Percentiles rank a stretch among this genome's conserved stretches.
Conservation (phyloP, 306 rosid genomes). For the Dicorynia guianensis region DNA sequence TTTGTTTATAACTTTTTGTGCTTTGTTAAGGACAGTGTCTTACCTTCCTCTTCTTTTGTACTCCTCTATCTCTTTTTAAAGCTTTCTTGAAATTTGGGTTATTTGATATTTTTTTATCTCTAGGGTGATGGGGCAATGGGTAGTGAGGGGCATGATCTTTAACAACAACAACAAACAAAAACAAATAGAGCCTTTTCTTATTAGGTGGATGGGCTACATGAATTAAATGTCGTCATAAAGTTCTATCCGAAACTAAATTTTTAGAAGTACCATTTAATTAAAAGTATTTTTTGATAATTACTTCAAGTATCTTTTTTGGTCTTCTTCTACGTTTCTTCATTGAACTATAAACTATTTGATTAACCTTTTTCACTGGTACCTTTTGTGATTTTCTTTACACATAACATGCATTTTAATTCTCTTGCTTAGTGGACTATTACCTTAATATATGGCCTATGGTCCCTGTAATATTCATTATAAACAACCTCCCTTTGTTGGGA, state of each 20-base stretch:
- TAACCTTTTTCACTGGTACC: no score
- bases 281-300: no score
- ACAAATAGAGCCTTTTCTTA: no score
- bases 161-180: no score
- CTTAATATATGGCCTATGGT: not conserved
- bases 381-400: no score
- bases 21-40: not conserved
- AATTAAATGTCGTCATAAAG: no score
- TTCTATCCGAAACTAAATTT: no score
- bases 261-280: no score
- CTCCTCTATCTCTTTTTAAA: not conserved
- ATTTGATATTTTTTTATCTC: not conserved
- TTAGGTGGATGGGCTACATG: no score
- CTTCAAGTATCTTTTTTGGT: no score
- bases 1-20: not conserved
- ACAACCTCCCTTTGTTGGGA: not conserved
- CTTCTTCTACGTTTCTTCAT: no score
- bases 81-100: conserved; percentile 25
- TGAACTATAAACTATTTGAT: no score
- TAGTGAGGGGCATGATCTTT: not conserved
- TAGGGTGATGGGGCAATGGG: not conserved
- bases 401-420: conserved; percentile 2
- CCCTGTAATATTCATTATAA: not conserved
- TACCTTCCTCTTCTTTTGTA: not conserved
- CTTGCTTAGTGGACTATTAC: not conserved